Evolutionary conservation across 2,329 filamentous ascomycete genomes (phyloP).

Genomic region (Aureobasidium sp.): DNA sequence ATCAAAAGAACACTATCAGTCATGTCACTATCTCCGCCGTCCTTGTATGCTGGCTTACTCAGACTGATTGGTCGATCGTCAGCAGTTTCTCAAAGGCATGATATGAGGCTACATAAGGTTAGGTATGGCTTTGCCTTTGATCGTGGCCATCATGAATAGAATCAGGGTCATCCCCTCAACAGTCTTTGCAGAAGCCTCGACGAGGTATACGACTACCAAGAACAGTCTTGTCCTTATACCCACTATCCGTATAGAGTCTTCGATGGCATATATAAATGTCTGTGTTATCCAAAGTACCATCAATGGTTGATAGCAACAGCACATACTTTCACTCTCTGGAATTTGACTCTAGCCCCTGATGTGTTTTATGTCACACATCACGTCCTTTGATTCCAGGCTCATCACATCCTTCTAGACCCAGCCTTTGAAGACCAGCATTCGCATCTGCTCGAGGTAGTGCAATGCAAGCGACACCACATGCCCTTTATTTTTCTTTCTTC

Average conservation of each 20-base stretch:
- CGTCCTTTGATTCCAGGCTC: no score
- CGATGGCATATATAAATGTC: not conserved
- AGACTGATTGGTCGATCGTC: no score
- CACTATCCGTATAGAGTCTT: not conserved
- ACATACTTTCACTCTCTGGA: not conserved
- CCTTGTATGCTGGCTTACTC: not conserved
- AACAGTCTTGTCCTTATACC: not conserved
- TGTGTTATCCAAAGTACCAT: not conserved
- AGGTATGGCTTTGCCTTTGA: not conserved
- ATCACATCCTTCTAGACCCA: not conserved
- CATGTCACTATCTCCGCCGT: not conserved
- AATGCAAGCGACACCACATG: not conserved
- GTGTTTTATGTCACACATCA: no score
- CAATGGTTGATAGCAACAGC: not conserved
- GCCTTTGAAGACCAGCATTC: not conserved
- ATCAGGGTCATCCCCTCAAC: not conserved
- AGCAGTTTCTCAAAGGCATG: not conserved
- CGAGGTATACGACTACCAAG: not conserved
- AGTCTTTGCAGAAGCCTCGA: not conserved
- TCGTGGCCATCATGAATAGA: not conserved
- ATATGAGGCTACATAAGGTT: no score
- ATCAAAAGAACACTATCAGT: not conserved
- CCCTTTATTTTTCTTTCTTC: no score
- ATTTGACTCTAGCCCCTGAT: not conserved
- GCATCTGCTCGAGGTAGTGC: not conserved